Evolutionary conservation across 352 stramenopile genomes (phyloP).

Genomic region (Globisporangium heterothallicum): DNA sequence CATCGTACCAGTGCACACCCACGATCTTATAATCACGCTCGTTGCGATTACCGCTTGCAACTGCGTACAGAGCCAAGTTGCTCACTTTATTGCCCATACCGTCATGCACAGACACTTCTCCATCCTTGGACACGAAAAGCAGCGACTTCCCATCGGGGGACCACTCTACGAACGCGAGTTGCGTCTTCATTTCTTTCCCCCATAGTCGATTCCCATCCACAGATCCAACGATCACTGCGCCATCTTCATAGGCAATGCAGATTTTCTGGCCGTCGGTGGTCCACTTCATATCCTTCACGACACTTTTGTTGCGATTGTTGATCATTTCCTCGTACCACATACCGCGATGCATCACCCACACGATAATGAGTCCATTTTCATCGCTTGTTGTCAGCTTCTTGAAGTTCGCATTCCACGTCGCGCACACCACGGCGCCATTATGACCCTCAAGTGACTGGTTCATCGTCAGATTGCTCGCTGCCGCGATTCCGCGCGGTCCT

Average conservation of each 20-base stretch:
- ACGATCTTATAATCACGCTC: constrained; percentile 76
- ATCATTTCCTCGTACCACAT: constrained; percentile 97
- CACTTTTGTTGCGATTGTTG: constrained; percentile 94
- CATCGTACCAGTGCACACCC: constrained; percentile 80
- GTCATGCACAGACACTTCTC: constrained; percentile 84
- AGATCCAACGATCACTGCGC: constrained; percentile 91
- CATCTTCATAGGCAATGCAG: constrained; percentile 94
- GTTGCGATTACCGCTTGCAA: constrained; percentile 35
- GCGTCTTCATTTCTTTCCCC: constrained; percentile 92
- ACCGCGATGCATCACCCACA: constrained; percentile 92
- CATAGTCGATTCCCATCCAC: constrained; percentile 93
- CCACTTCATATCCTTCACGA: constrained; percentile 94
- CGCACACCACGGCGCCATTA: constrained; percentile 86
- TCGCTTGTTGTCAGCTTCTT: constrained; percentile 95
- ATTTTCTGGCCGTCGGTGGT: constrained; percentile 92
- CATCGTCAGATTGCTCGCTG: constrained; percentile 90
- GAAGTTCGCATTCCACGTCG: constrained; percentile 92
- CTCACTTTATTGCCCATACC: constrained; percentile 83
- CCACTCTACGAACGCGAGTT: constrained; percentile 93
- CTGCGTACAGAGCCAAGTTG: constrained; percentile 69
- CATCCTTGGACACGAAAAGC: constrained; percentile 85
- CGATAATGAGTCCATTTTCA: constrained; percentile 94
- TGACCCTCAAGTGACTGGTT: constrained; percentile 94
- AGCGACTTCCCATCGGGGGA: constrained; percentile 86
- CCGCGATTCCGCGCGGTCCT: constrained; percentile 73